Evolutionary conservation across 371 early-diverging fungal genomes (phyloP).

Genomic region (Capillidium heterosporum): DNA sequence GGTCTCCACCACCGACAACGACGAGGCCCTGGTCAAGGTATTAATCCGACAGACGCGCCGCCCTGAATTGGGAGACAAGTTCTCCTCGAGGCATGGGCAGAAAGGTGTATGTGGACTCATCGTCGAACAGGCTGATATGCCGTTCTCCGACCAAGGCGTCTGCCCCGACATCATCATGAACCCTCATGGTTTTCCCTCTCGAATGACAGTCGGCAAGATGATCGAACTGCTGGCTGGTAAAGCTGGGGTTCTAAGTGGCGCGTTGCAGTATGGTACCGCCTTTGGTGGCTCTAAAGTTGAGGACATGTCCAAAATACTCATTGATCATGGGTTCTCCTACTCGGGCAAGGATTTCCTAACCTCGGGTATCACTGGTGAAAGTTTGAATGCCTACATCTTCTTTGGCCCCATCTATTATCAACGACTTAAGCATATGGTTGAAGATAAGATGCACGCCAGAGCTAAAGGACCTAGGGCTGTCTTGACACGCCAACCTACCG

Average conservation of each 20-base stretch:
- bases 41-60: conserved; percentile 90
- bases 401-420: conserved; percentile 98
- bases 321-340: conserved; percentile 92
- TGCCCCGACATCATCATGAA: conserved; percentile 99
- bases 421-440: conserved; percentile 99
- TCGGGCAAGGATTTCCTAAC: conserved; percentile 98
- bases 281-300: conserved; percentile 94
- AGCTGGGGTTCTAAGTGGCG: conserved; percentile 89
- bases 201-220: conserved; percentile 99
- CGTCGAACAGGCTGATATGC: conserved; percentile 97
- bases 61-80: conserved; percentile 99
- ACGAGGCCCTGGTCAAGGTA: conserved; percentile 89
- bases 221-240: conserved; percentile 97
- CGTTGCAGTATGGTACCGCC: conserved; percentile 94
- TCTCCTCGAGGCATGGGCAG: conserved; percentile 99
- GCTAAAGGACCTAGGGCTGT: conserved; percentile 90
- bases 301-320: conserved; percentile 86
- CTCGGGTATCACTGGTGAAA: conserved; percentile 88
- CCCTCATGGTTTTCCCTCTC: conserved; percentile 99
- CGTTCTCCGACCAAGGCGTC: conserved; percentile 94
- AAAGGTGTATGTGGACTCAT: conserved; percentile 98
- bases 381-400: conserved; percentile 89
- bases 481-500: conserved; percentile 95
- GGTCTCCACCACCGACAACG: conserved; percentile 85
- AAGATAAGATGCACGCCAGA: conserved; percentile 99